Evolutionary conservation across 2,329 filamentous ascomycete species (phyloP).

Genomic region (Penicillium digitatum): DNA sequence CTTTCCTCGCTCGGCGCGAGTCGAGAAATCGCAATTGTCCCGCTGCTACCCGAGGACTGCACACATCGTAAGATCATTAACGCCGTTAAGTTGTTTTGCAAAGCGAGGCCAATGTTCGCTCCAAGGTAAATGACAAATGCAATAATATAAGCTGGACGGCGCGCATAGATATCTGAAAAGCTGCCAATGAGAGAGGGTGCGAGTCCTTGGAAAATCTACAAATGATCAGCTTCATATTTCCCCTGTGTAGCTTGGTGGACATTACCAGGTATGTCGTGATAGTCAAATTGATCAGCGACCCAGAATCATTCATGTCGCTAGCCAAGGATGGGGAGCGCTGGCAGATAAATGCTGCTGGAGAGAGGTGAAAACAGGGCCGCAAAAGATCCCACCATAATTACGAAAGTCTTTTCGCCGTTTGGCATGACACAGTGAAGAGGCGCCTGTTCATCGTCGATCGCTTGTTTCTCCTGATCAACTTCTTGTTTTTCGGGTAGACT

Average conservation of each 20-base stretch:
- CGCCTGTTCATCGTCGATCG: background rate
- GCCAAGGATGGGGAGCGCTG: conserved; percentile 37
- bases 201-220: conserved; percentile 56
- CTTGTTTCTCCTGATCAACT: background rate
- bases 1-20: conserved; percentile 64
- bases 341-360: conserved; percentile 35
- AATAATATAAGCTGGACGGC: conserved; percentile 59
- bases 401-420: conserved; percentile 9
- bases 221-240: background rate
- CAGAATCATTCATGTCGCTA: conserved; percentile 27
- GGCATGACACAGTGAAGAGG: conserved; percentile 4
- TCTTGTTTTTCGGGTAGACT: background rate
- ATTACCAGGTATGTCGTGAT: conserved; percentile 45
- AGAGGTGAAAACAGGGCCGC: conserved; percentile 14
- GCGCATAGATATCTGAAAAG: conserved; percentile 58
- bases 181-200: conserved; percentile 56
- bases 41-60: conserved; percentile 53
- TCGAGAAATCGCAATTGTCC: conserved; percentile 70
- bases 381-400: conserved; percentile 11
- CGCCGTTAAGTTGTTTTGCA: conserved; percentile 34
- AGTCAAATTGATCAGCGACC: conserved; percentile 26
- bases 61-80: conserved; percentile 38
- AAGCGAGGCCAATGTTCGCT: conserved; percentile 38
- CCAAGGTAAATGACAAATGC: conserved; percentile 47
- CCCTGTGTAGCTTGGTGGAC: background rate